Percentiles rank a stretch among this genome's conserved stretches.
These are phyloP conservation scores for Rhytidiadelphus loreus DNA, from an alignment of 225 moss, liverwort and hornwort genomes.

Conservation along the genomic window DNA sequence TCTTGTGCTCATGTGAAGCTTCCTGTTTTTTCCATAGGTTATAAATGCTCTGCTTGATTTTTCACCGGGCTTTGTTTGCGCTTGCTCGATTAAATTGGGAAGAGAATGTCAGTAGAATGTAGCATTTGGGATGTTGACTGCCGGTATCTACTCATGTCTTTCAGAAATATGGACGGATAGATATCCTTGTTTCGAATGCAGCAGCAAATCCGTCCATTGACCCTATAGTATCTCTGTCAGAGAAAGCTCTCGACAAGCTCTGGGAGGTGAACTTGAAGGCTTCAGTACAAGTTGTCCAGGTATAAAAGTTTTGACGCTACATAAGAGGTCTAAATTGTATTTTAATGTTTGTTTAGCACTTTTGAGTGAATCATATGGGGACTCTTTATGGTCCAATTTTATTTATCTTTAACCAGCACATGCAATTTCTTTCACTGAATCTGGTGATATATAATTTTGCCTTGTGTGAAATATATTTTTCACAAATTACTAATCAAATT, in stretches of 20 bases:
- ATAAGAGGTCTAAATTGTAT: neutral
- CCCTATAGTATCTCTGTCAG: constrained; percentile 49
- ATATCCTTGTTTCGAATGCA: constrained; percentile 95
- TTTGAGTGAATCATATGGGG: neutral
- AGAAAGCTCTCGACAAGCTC: constrained; percentile 67
- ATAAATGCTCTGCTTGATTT: neutral
- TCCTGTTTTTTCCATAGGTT: neutral
- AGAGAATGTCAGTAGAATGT: neutral
- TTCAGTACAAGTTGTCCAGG: constrained; percentile 83
- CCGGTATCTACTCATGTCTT: neutral
- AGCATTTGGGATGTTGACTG: neutral
- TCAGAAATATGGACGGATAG: constrained; percentile 82
- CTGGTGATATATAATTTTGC: neutral
- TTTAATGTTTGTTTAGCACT: neutral
- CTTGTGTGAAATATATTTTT: neutral
- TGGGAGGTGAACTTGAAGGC: constrained; percentile 96
- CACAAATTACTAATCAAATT: neutral
- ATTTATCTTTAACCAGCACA: neutral
- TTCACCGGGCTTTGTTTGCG: neutral
- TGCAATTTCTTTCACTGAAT: neutral
- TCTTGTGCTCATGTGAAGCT: neutral
- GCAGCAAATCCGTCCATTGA: constrained; percentile 63
- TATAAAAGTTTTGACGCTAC: neutral
- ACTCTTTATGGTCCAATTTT: too few relatives aligned
- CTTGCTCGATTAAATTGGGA: neutral